A percentile compares a stretch with the other conserved stretches of the same genome.
Conservation (phyloP, 2,329 filamentous ascomycete species). For the Penicillium capsulatum region DNA sequence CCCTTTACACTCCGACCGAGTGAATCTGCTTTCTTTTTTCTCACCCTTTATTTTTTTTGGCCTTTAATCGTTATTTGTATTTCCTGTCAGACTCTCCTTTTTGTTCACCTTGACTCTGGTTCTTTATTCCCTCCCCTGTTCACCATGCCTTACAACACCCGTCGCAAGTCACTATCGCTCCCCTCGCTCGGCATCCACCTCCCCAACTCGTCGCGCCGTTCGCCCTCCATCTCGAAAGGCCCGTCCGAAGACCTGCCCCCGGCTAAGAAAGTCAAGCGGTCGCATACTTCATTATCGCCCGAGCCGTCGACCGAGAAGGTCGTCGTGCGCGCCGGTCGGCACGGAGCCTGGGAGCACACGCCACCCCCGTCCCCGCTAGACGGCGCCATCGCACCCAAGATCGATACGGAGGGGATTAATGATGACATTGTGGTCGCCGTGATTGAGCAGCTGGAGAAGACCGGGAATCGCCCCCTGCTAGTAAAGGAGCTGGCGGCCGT, state of each 20-base stretch:
- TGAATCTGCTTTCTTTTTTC: slow-evolving; percentile 9
- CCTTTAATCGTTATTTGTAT: not conserved
- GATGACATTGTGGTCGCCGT: slow-evolving; percentile 94
- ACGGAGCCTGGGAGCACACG: slow-evolving; percentile 63
- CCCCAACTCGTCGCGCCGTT: slow-evolving; percentile 56
- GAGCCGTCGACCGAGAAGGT: slow-evolving; percentile 31
- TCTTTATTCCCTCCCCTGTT: slow-evolving; percentile 16
- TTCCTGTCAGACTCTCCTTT: not conserved
- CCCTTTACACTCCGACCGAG: slow-evolving; percentile 13
- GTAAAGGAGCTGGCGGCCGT: slow-evolving; percentile 88
- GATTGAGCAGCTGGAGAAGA: slow-evolving; percentile 81
- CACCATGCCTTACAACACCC: slow-evolving; percentile 90
- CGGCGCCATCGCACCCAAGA: slow-evolving; percentile 48
- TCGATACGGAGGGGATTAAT: slow-evolving; percentile 79
- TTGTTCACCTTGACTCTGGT: slow-evolving; percentile 5
- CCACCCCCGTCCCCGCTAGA: slow-evolving; percentile 71
- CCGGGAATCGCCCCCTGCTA: slow-evolving; percentile 85
- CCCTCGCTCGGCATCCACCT: slow-evolving; percentile 90
- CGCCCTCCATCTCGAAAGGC: slow-evolving; percentile 59
- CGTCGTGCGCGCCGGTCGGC: slow-evolving; percentile 33
- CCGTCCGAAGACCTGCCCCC: slow-evolving; percentile 52
- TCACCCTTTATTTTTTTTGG: slow-evolving; percentile 8
- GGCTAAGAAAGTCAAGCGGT: slow-evolving; percentile 72
- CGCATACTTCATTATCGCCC: slow-evolving; percentile 55
- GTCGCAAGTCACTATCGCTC: slow-evolving; percentile 90